Base-by-base conservation (phyloP, 129 eudicot species). In the Tanacetum coccineum region DNA sequence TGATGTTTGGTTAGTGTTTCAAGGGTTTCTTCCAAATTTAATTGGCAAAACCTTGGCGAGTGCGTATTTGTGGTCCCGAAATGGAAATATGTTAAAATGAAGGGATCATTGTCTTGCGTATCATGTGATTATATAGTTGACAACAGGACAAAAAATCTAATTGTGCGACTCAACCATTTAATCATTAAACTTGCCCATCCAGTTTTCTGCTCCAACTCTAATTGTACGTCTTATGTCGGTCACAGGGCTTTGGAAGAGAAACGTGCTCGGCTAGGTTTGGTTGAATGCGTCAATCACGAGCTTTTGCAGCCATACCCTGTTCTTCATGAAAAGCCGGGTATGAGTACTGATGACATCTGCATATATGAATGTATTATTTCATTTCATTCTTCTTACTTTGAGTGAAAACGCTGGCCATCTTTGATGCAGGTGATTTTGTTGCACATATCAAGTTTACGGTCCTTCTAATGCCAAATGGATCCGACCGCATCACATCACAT, bases 401-500 rank as follows among this genome's bases (percentile, higher is more conserved):
- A n/a, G 11, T 49, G 6, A 15, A 39, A 30, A 48, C 52, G 3
- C 3, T 25, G 66, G 12, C 22, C 52, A 39, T 44, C 72, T 45
- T 21, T n/a, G 49, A 4, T 79, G 65, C 97, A 94, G 99, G 99
- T 79, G 96, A 87, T 59, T 55, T 63, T 69, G 95, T 94, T 66
- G 99, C 99, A 21, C 96, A 89, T 47, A 79, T 92, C 48, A 92
- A 92, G 36, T 92, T 92, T 76, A 94, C 99, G 3, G 99, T 94
- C 61, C 80, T 94, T 55, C 82, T 94, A 21, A 89, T 94, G 96
- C 95, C 99, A n/a, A 94, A 94, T 75, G 99, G 99, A 60, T 94
- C 97, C 2, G 99, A 94, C 57, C 86, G 97, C n/a, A 70, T 94
- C 49, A 93, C 96, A 8, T 73, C 87, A 17, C 96, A 89, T 72